phyloP scores from a whole-genome alignment of 495 filamentous ascomycete species.

The Aspergillus incahuasiensis region DNA sequence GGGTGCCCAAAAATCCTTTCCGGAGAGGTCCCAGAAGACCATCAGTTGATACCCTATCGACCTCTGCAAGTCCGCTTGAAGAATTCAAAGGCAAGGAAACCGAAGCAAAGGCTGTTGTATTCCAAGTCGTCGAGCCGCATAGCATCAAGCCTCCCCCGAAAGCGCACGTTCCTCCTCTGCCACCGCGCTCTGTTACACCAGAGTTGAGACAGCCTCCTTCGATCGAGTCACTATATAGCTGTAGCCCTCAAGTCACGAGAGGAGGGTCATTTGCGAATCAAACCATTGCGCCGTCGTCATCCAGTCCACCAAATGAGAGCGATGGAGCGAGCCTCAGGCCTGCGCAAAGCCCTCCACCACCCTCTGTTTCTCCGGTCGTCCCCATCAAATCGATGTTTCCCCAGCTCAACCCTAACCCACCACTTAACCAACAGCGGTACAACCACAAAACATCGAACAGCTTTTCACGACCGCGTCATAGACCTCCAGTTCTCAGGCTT shows the following conservation, averaged over 20 bases:
- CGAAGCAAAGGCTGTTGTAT: constrained; percentile 36
- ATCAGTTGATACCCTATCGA: constrained; percentile 23
- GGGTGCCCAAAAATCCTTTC: constrained; percentile 37
- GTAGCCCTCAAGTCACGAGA: constrained; percentile 17
- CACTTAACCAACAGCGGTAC: constrained; percentile 65
- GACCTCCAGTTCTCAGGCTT: constrained; percentile 27
- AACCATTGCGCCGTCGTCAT: background rate
- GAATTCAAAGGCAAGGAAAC: constrained; percentile 28
- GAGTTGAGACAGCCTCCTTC: constrained; percentile 16
- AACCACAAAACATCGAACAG: constrained; percentile 51
- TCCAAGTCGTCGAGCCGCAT: constrained; percentile 38
- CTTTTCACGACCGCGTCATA: constrained; percentile 37
- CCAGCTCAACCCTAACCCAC: constrained; percentile 66
- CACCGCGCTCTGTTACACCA: constrained; percentile 17
- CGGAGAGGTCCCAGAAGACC: constrained; percentile 27
- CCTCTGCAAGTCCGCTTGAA: constrained; percentile 32
- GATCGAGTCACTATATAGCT: constrained; percentile 22
- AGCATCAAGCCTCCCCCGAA: constrained; percentile 23
- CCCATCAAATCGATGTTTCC: constrained; percentile 75
- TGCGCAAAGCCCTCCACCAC: constrained; percentile 28
- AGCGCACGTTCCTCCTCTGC: constrained; percentile 16
- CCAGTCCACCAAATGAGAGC: background rate
- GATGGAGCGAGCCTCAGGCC: constrained; percentile 25
- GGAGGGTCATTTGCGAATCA: constrained; percentile 30
- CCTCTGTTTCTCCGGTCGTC: constrained; percentile 29